These are phyloP conservation scores for Xylaria sp. DNA, from an alignment of 2,329 filamentous ascomycete genomes.

Conservation along the genomic window DNA sequence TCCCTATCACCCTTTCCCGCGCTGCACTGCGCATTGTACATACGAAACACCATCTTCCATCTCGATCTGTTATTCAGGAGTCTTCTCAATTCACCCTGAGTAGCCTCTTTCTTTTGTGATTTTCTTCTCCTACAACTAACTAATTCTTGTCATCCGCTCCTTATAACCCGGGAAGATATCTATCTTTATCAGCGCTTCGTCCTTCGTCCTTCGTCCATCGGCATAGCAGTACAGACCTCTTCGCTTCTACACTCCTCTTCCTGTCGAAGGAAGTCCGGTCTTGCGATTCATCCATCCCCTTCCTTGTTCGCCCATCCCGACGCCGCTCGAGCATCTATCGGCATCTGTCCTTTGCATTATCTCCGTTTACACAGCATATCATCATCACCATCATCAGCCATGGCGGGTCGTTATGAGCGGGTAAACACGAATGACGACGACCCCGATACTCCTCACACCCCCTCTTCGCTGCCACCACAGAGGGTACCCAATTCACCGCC, in stretches of 20 bases:
- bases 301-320: not conserved
- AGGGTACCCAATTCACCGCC: conserved; percentile 69
- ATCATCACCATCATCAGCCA: conserved; percentile 44
- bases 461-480: conserved; percentile 49
- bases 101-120: conserved; percentile 28
- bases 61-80: conserved; percentile 6
- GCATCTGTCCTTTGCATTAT: not conserved
- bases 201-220: conserved; percentile 13
- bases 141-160: conserved; percentile 18
- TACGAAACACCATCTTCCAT: conserved; percentile 13
- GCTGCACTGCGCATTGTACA: not conserved
- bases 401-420: conserved; percentile 69
- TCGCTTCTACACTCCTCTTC: not conserved
- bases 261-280: not conserved
- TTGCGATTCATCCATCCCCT: not conserved
- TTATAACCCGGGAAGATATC: conserved; percentile 10
- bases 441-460: conserved; percentile 49
- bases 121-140: conserved; percentile 31
- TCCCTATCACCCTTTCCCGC: conserved; percentile 1
- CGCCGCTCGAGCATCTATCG: not conserved
- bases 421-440: conserved; percentile 70
- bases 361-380: not conserved
- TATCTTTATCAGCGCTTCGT: conserved; percentile 4
- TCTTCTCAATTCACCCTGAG: conserved; percentile 1
- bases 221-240: not conserved